These are phyloP conservation scores for Rossbeevera mucosa DNA, from an alignment of 768 basidiomycete genomes.

Conservation along the genomic window DNA sequence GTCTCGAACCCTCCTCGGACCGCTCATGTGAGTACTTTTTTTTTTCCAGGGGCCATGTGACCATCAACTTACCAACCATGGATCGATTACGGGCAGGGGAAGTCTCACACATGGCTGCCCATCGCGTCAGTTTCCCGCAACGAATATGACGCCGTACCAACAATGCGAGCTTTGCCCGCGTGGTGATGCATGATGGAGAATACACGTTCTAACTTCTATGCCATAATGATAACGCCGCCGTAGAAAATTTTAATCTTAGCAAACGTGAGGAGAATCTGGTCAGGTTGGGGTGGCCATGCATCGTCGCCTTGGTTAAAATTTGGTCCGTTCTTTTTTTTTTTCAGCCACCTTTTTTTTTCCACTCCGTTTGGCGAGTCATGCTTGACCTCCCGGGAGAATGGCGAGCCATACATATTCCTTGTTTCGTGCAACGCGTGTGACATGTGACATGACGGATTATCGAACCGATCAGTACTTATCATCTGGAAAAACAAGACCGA, in stretches of 20 bases:
- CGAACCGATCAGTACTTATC: conserved; percentile 12
- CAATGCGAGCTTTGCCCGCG: background rate
- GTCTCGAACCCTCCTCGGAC: background rate
- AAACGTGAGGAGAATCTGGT: background rate
- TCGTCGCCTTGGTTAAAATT: background rate
- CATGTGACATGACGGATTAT: background rate
- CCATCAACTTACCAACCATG: background rate
- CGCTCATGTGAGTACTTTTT: background rate
- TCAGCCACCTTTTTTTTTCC: background rate
- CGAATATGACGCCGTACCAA: background rate
- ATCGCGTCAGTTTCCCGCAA: background rate
- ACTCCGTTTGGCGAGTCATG: background rate
- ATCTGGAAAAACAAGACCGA: conserved; percentile 1
- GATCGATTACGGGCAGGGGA: background rate
- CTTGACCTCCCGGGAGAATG: background rate
- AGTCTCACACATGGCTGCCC: background rate
- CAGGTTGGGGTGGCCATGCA: background rate
- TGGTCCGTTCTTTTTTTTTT: background rate
- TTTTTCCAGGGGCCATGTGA: too few relatives aligned
- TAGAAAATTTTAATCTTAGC: background rate
- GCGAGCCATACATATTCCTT: background rate
- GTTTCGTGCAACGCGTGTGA: background rate
- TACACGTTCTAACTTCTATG: background rate
- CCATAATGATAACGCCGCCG: background rate
- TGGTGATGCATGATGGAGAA: background rate